Evolutionary conservation across 495 filamentous ascomycete species (phyloP), one percentile per base, ranked within the genome.

Genomic region (Neurospora discreta): DNA sequence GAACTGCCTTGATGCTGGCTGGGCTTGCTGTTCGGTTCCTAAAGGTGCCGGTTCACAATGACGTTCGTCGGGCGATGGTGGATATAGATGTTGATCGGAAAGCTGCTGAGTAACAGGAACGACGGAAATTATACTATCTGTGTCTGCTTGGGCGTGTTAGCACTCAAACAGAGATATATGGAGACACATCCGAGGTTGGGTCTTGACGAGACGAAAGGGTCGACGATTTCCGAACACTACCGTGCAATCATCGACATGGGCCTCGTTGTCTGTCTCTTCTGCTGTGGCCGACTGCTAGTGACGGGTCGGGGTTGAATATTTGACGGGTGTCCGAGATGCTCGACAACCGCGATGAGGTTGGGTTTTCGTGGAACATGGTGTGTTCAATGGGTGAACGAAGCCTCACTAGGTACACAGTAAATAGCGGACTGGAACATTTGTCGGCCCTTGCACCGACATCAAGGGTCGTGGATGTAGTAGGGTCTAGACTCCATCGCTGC

Each of bases 21-120:
- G 6, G 5, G 1, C 46, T 15, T 60, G 26, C 26, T 30, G 52
- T 13, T 33, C 26, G 2, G 26, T 3, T 9, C 26, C 16, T 60
- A 26, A 18, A 60, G 26, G 52, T 60, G 13, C 15, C 2, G 5
- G 26, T 33, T 18, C 26, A 15, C 15, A 33, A 26, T 6, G 26
- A 33, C 5, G 23, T 26, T 1, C 52, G 33, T 60, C 26, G 26
- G 52, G 15, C 26, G 52, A 60, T 33, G 52, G 52, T 15, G 52
- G 52, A 60, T 13, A 60, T 8, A 33, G 26, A 60, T 60, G 52
- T 33, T 60, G 52, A 33, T 65, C 69, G 26, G 69, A 60, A 18
- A 40, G 69, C 20, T 71, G 58, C 40, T 68, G 58, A 18, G 52
- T 70, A 40, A 71, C 67, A 23, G 44, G 69, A 26, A 71, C 58